Evolutionary conservation across 805 yeast species (phyloP), one percentile per base, ranked within the genome.

Genomic region (Pichia eremophila): DNA sequence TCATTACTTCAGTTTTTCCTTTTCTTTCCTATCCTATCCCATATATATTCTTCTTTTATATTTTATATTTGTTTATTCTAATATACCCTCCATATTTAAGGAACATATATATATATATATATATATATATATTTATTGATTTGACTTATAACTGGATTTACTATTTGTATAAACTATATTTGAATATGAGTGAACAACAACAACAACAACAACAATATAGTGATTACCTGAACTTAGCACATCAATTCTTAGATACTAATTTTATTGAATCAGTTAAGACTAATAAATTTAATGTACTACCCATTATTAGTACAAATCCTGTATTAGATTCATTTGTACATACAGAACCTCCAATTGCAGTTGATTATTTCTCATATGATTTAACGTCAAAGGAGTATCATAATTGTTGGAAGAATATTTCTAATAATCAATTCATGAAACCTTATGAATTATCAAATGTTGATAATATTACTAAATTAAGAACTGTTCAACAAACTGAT

Each of bases 401-500:
- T 57, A 63, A 56, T 51, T 73, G 72, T 53, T 72, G 73, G 76
- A 71, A 63, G 54, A 61, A 69, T 12, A 63, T 66, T 19, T 63
- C 63, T 47, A 62, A 63, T 40, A 62, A 63, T 41, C 58, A 60
- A n/a, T 60, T 61, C 41, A 62, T 65, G 67, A 64, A 59, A 45
- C 66, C 64, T 8, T 61, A 54, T 46, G 66, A 62, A 46, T 48
- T 62, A 29, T 55, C 62, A 9, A 64, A 63, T 45, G 48, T 62
- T 15, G 57, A 54, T 48, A 55, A 55, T 34, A 42, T 59, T 17
- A 53, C 60, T 17, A 50, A 56, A 10, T 51, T 58, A 34, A 50
- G 48, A 38, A 44, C 46, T 2, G 54, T 54, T 38, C 56, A 56
- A 39, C 60, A 54, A 39, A 63, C 62, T 7, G 70, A 66, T 44